Percentiles rank a stretch among this genome's conserved stretches.
Conservation (phyloP, 2,329 filamentous ascomycete genomes). For the Tolypocladium paradoxum region DNA sequence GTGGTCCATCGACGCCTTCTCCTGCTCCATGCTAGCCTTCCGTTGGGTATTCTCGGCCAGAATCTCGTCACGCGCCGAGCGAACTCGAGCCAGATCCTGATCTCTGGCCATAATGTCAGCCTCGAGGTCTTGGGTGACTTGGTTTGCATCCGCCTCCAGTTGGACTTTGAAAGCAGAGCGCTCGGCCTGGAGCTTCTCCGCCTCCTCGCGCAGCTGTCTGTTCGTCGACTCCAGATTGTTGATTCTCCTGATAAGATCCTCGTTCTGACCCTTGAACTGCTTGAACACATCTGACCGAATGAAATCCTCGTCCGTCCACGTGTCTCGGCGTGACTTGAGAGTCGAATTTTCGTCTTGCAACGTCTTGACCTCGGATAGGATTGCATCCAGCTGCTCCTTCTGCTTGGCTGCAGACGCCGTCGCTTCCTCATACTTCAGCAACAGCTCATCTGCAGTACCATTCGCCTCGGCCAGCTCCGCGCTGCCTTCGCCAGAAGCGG, state of each 20-base stretch:
- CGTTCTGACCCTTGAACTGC: slow-evolving; percentile 76
- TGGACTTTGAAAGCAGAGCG: slow-evolving; percentile 71
- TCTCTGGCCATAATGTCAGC: slow-evolving; percentile 71
- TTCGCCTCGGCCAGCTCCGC: slow-evolving; percentile 41
- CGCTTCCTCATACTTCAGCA: slow-evolving; percentile 68
- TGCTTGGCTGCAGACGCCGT: slow-evolving; percentile 68
- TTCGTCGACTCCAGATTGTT: slow-evolving; percentile 89
- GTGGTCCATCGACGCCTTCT: slow-evolving; percentile 57
- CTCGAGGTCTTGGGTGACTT: slow-evolving; percentile 65
- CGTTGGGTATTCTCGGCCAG: slow-evolving; percentile 70
- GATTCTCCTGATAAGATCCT: slow-evolving; percentile 83
- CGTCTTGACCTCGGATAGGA: slow-evolving; percentile 65
- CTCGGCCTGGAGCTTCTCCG: slow-evolving; percentile 75
- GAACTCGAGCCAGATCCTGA: slow-evolving; percentile 74
- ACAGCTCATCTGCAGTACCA: slow-evolving; percentile 52
- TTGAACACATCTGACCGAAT: slow-evolving; percentile 90
- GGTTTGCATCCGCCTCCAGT: slow-evolving; percentile 70
- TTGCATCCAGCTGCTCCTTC: slow-evolving; percentile 75
- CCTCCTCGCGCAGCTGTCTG: slow-evolving; percentile 71
- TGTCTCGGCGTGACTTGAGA: slow-evolving; percentile 56
- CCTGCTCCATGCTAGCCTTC: slow-evolving; percentile 69
- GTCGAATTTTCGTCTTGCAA: slow-evolving; percentile 71
- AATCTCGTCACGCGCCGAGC: slow-evolving; percentile 75
- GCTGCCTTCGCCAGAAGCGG: slow-evolving; percentile 31
- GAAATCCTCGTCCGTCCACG: slow-evolving; percentile 84